Conservation (phyloP, 805 yeast genomes). For the Ogataea philodendri region DNA sequence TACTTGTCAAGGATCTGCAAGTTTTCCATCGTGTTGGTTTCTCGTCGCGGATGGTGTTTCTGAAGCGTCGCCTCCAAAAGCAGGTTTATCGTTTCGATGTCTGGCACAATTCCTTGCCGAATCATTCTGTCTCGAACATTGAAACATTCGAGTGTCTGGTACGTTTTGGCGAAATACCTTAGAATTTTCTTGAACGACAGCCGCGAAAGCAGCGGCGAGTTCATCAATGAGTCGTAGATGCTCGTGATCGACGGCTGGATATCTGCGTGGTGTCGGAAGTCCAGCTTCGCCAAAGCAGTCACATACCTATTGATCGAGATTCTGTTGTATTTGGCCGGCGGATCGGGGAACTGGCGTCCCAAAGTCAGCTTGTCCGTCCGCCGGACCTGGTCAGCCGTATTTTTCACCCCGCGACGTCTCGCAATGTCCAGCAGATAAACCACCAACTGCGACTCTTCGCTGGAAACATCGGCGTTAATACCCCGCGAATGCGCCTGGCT, state of each 20-base stretch:
- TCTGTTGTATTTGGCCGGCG: constrained; percentile 5
- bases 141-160: constrained; percentile 15
- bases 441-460: constrained; percentile 7
- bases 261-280: constrained; percentile 5
- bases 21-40: constrained; percentile 12
- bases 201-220: constrained; percentile 8
- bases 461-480: too few relatives aligned
- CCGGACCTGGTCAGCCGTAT: constrained; percentile 5
- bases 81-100: constrained; percentile 14
- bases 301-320: constrained; percentile 13
- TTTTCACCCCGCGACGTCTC: constrained; percentile 1
- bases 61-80: constrained; percentile 10
- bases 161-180: constrained; percentile 12
- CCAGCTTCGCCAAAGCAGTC: constrained; percentile 6
- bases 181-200: constrained; percentile 15
- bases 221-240: constrained; percentile 12
- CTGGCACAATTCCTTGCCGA: constrained; percentile 10
- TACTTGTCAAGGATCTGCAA: constrained; percentile 5
- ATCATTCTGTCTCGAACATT: constrained; percentile 16
- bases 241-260: constrained; percentile 7
- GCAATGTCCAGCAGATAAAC: constrained; percentile 9
- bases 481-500: too few relatives aligned
- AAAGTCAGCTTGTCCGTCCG: constrained; percentile 6
- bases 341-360: constrained; percentile 9
- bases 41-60: constrained; percentile 14